Percentiles rank a stretch among this genome's conserved stretches.
These are phyloP conservation scores for Botrytis elliptica DNA, from an alignment of 2,329 filamentous ascomycete species.

Conservation along the genomic window DNA sequence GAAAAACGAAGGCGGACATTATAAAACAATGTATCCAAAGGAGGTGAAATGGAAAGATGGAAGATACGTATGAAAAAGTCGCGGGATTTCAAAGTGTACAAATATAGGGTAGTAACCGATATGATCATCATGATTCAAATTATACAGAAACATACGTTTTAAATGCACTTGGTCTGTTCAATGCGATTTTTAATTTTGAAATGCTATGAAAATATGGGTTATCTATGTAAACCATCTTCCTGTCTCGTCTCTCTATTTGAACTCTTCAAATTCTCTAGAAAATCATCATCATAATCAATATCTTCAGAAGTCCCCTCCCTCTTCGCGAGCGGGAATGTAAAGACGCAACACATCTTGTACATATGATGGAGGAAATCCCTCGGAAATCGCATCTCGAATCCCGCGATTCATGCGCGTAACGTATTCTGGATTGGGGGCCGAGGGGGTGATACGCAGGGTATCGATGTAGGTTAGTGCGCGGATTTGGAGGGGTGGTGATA, in stretches of 20 bases:
- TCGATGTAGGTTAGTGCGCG: not conserved
- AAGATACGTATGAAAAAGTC: constrained; percentile 1
- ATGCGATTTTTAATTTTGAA: not conserved
- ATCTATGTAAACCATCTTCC: not conserved
- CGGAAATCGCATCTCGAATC: not conserved
- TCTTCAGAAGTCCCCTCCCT: not conserved
- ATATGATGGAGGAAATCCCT: not conserved
- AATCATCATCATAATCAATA: not conserved
- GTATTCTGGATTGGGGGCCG: not conserved
- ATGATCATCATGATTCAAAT: constrained; percentile 5
- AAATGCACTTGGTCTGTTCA: not conserved
- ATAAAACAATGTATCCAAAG: constrained; percentile 16
- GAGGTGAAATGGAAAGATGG: not conserved
- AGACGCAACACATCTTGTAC: not conserved
- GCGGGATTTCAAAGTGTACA: not conserved
- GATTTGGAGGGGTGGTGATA: not conserved
- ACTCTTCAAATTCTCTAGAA: not conserved
- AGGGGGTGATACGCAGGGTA: not conserved
- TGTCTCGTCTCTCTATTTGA: not conserved
- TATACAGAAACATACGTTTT: not conserved
- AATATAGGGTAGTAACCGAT: constrained; percentile 4
- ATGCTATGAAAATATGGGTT: not conserved
- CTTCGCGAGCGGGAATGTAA: not conserved
- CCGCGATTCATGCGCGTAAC: not conserved
- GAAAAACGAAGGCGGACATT: not conserved